Evolutionary conservation across 768 basidiomycete genomes (phyloP).

Genomic region (Neoboletus brunneissimus): DNA sequence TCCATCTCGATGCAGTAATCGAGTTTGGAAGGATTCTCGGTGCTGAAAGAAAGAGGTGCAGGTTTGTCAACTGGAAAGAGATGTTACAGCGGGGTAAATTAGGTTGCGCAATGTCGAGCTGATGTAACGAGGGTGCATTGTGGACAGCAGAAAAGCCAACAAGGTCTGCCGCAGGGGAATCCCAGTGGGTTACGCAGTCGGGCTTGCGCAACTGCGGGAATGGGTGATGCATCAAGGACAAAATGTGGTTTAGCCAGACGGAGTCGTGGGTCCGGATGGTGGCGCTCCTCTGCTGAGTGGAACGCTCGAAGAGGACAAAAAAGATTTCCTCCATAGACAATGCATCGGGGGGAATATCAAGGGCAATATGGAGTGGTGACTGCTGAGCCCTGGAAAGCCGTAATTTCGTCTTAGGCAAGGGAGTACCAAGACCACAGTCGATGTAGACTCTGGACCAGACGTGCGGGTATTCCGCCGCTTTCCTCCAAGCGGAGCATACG

Average conservation of each 20-base stretch:
- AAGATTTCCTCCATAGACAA: slow-evolving; percentile 37
- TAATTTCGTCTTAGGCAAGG: slow-evolving; percentile 41
- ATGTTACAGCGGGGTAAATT: slow-evolving; percentile 35
- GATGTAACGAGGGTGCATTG: slow-evolving; percentile 35
- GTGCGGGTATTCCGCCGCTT: slow-evolving; percentile 46
- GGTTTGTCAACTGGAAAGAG: slow-evolving; percentile 34
- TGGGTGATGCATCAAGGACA: slow-evolving; percentile 36
- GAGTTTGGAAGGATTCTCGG: slow-evolving; percentile 17
- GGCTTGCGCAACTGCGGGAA: slow-evolving; percentile 39
- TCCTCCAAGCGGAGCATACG: slow-evolving; percentile 59
- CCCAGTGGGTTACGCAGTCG: slow-evolving; percentile 32
- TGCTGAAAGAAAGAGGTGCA: slow-evolving; percentile 35
- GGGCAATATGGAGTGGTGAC: slow-evolving; percentile 43
- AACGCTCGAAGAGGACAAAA: slow-evolving; percentile 38
- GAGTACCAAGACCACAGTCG: slow-evolving; percentile 43
- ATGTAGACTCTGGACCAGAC: slow-evolving; percentile 60
- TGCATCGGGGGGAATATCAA: slow-evolving; percentile 37
- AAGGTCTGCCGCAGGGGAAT: slow-evolving; percentile 17
- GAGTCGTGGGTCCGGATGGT: slow-evolving; percentile 38
- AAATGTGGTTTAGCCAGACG: slow-evolving; percentile 38
- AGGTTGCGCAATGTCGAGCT: slow-evolving; percentile 35
- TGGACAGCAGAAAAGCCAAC: slow-evolving; percentile 32
- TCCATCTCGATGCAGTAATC: slow-evolving; percentile 24
- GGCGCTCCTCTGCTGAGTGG: slow-evolving; percentile 45
- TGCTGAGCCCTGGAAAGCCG: slow-evolving; percentile 50